These are phyloP conservation scores for Cladophialophora exuberans DNA, from an alignment of 2,329 filamentous ascomycete genomes.

Conservation along the genomic window DNA sequence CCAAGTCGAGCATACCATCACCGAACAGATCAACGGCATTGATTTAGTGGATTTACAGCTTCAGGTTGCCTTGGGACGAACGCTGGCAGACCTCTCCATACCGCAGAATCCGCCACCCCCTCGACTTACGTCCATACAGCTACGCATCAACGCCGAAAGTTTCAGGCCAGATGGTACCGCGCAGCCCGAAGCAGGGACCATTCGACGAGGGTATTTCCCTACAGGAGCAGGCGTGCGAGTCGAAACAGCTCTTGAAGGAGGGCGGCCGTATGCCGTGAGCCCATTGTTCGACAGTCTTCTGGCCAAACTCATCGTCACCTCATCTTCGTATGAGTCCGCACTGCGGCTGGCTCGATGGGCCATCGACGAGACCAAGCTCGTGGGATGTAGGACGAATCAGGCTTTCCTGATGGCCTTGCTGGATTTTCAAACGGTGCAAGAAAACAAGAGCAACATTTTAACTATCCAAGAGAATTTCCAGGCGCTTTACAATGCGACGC, in stretches of 20 bases:
- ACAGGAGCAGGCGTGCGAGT: constrained; percentile 60
- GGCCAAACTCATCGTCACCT: constrained; percentile 62
- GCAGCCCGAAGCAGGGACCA: constrained; percentile 27
- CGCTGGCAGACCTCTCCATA: constrained; percentile 23
- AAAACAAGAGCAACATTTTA: constrained; percentile 28
- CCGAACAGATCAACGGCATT: constrained; percentile 56
- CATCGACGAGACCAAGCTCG: constrained; percentile 57
- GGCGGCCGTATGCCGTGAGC: constrained; percentile 48
- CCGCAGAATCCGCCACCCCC: constrained; percentile 22
- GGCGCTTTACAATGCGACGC: constrained; percentile 23
- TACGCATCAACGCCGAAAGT: constrained; percentile 28
- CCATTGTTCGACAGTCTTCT: constrained; percentile 62
- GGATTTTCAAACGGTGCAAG: constrained; percentile 19
- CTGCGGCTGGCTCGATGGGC: constrained; percentile 59
- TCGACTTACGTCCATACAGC: constrained; percentile 28
- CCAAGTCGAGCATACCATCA: constrained; percentile 66
- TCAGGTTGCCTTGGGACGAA: constrained; percentile 40
- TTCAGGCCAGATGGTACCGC: constrained; percentile 27
- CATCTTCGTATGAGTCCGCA: constrained; percentile 54
- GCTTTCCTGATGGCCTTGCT: constrained; percentile 28
- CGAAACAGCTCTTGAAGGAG: constrained; percentile 55
- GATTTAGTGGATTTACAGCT: constrained; percentile 62
- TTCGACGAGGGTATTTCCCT: constrained; percentile 47
- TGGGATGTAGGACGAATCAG: constrained; percentile 60
- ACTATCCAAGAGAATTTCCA: constrained; percentile 28